Evolutionary conservation across 2,329 filamentous ascomycete genomes (phyloP).

Genomic region (Apiospora rasikravindrae): DNA sequence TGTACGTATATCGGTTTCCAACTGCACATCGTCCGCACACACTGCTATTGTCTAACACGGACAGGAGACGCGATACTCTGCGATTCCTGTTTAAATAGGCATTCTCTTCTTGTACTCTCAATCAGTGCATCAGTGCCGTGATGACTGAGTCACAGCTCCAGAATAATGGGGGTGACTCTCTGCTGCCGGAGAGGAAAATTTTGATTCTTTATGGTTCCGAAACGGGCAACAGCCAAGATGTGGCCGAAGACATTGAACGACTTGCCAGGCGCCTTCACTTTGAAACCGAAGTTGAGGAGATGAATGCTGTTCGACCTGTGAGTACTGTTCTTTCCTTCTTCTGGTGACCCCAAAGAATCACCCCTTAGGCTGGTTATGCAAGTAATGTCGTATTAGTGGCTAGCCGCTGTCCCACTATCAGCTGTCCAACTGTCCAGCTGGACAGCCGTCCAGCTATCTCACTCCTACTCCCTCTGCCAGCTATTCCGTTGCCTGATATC

Average conservation of each 20-base stretch:
- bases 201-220: constrained; percentile 92
- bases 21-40: background rate
- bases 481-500: background rate
- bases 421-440: background rate
- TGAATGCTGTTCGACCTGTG: constrained; percentile 79
- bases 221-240: constrained; percentile 91
- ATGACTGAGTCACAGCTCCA: background rate
- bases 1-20: background rate
- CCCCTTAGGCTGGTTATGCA: background rate
- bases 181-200: constrained; percentile 46
- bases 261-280: constrained; percentile 81
- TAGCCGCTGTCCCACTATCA: background rate
- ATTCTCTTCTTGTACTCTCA: background rate
- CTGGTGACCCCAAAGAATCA: too few relatives aligned
- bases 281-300: constrained; percentile 73
- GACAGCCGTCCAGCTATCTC: background rate
- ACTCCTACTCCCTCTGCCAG: background rate
- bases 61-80: background rate
- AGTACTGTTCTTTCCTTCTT: constrained; percentile 38
- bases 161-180: constrained; percentile 29
- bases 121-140: background rate
- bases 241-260: constrained; percentile 82
- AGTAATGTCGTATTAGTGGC: background rate
- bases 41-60: background rate
- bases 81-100: background rate